Evolutionary conservation across 164 flowering plant species (phyloP).

Genomic region (Magnolia kwangsiensis): DNA sequence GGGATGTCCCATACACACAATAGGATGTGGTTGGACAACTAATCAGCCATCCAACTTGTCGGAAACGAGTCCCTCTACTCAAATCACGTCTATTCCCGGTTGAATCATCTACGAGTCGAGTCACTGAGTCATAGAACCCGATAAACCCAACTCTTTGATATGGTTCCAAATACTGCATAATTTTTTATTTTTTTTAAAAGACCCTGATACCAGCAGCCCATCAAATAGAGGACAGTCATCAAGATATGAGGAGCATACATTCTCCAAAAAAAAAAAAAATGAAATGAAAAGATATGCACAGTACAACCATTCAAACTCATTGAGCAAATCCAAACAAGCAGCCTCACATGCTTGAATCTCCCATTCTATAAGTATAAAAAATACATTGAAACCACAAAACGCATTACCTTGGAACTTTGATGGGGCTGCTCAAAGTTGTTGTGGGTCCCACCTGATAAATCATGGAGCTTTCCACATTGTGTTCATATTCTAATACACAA

Average conservation of each 20-base stretch:
- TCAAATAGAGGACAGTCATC: too few species aligned
- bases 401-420: neutral
- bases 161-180: too few species aligned
- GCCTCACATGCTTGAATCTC: neutral
- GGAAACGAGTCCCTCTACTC: too few species aligned
- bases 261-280: neutral
- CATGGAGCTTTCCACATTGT: neutral
- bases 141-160: too few species aligned
- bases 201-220: neutral
- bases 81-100: too few species aligned
- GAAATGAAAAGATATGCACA: neutral
- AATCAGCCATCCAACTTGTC: too few species aligned
- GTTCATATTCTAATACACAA: neutral
- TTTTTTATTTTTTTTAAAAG: too few species aligned
- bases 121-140: too few species aligned
- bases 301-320: neutral
- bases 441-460: neutral
- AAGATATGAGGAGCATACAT: neutral
- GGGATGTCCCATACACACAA: too few species aligned
- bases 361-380: neutral
- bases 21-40: too few species aligned
- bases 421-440: neutral
- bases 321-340: neutral
- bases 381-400: neutral
- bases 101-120: too few species aligned